Evolutionary conservation across 768 basidiomycete species (phyloP).

Genomic region (Nevesoporus exiguus): DNA sequence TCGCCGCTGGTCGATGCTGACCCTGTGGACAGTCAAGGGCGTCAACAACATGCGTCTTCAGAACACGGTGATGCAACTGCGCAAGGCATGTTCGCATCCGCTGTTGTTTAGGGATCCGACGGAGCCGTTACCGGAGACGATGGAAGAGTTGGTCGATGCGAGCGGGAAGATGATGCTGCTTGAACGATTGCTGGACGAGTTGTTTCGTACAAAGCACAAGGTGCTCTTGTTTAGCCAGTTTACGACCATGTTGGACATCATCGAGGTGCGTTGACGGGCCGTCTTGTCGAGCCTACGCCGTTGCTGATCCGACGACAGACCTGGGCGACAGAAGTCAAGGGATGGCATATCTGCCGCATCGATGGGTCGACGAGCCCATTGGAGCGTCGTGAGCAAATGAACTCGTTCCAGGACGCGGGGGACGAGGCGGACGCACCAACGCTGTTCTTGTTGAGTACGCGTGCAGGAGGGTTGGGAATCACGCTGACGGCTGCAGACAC

Average conservation of each 20-base stretch:
- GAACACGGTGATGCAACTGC: conserved; percentile 94
- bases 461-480: conserved; percentile 95
- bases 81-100: conserved; percentile 94
- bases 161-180: conserved; percentile 98
- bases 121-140: conserved; percentile 45
- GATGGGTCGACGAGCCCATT: conserved; percentile 84
- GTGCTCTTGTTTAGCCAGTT: conserved; percentile 91
- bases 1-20: not conserved
- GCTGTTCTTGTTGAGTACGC: conserved; percentile 86
- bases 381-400: conserved; percentile 83
- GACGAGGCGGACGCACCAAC: conserved; percentile 58
- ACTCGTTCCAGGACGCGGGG: conserved; percentile 73
- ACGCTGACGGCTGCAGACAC: conserved; percentile 75
- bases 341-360: conserved; percentile 83
- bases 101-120: conserved; percentile 64
- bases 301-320: conserved; percentile 6
- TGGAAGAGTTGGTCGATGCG: conserved; percentile 76
- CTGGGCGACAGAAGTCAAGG: conserved; percentile 87
- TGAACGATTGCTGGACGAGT: conserved; percentile 77
- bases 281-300: not conserved
- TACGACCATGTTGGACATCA: conserved; percentile 93
- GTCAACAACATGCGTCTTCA: conserved; percentile 93
- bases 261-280: conserved; percentile 56
- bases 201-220: conserved; percentile 80
- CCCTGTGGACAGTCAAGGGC: conserved; percentile 57